These are phyloP conservation scores for Ogataea paraovalis DNA, from an alignment of 805 yeast species.

Conservation along the genomic window DNA sequence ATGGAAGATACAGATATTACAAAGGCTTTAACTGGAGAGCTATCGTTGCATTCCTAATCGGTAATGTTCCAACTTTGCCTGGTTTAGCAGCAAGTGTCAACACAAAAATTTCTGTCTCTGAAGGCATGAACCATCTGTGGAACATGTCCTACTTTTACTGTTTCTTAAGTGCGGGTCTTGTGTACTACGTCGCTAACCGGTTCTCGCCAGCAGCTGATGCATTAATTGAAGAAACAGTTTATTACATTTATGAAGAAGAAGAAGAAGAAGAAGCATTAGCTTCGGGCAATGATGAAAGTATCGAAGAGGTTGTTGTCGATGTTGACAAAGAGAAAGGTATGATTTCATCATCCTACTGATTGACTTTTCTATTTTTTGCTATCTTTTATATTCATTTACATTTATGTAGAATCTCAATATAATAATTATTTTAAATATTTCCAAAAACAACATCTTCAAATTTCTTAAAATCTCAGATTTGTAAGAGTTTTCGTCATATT, in stretches of 20 bases:
- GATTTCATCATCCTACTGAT: neutral
- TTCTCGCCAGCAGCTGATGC: constrained; percentile 14
- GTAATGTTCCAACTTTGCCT: constrained; percentile 38
- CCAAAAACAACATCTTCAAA: too few relatives aligned
- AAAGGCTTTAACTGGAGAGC: constrained; percentile 45
- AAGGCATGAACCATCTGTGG: constrained; percentile 26
- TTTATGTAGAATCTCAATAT: too few relatives aligned
- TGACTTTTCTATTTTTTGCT: neutral
- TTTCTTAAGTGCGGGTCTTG: constrained; percentile 25
- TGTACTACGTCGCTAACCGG: constrained; percentile 22
- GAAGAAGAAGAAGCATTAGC: neutral
- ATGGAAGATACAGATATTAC: constrained; percentile 37
- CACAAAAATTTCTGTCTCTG: constrained; percentile 18
- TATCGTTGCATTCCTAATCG: constrained; percentile 34
- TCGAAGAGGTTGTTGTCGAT: constrained; percentile 7
- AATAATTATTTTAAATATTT: too few relatives aligned
- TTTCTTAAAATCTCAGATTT: too few relatives aligned
- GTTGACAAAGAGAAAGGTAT: neutral
- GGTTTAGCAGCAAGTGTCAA: constrained; percentile 34
- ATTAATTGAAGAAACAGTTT: constrained; percentile 5
- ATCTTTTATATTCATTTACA: too few relatives aligned
- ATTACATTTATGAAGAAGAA: neutral
- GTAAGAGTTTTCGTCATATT: too few relatives aligned
- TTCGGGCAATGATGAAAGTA: neutral
- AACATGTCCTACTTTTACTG: constrained; percentile 31